These are phyloP conservation scores for Mortierella sp. DNA, from an alignment of 371 early-diverging fungal species.

Conservation along the genomic window DNA sequence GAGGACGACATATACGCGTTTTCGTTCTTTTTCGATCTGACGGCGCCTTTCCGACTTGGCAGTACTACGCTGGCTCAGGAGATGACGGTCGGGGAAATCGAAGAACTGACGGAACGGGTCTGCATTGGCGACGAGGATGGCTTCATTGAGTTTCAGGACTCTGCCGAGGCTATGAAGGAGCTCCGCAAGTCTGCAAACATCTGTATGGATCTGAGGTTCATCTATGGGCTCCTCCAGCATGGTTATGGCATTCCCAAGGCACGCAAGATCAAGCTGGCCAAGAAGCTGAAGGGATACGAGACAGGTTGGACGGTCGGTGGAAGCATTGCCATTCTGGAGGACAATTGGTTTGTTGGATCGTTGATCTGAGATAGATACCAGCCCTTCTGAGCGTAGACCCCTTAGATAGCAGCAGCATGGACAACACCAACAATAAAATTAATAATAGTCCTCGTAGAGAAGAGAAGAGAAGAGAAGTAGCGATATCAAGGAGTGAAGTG, in stretches of 20 bases:
- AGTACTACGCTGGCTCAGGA: slow-evolving; percentile 58
- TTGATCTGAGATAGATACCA: not conserved
- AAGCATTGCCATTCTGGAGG: slow-evolving; percentile 82
- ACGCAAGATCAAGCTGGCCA: slow-evolving; percentile 82
- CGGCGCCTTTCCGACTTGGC: slow-evolving; percentile 79
- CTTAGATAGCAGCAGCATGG: not conserved
- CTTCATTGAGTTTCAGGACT: slow-evolving; percentile 52
- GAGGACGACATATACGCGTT: slow-evolving; percentile 89
- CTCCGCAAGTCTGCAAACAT: slow-evolving; percentile 72
- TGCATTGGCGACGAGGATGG: slow-evolving; percentile 68
- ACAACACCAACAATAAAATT: not conserved
- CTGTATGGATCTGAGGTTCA: slow-evolving; percentile 92
- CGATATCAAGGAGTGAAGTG: not conserved
- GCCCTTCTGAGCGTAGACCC: not conserved
- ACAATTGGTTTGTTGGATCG: slow-evolving; percentile 49
- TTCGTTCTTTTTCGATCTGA: slow-evolving; percentile 95
- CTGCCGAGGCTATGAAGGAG: slow-evolving; percentile 62
- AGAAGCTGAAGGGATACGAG: slow-evolving; percentile 93
- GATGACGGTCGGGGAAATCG: slow-evolving; percentile 76
- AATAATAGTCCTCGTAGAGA: not conserved
- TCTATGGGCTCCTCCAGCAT: slow-evolving; percentile 81
- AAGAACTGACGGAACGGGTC: slow-evolving; percentile 73
- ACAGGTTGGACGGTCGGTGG: slow-evolving; percentile 98
- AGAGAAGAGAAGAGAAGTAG: not conserved
- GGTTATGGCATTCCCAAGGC: slow-evolving; percentile 87